Evolutionary conservation across 73 alveolate genomes (phyloP).

Genomic region (Tetrahymena borealis): DNA sequence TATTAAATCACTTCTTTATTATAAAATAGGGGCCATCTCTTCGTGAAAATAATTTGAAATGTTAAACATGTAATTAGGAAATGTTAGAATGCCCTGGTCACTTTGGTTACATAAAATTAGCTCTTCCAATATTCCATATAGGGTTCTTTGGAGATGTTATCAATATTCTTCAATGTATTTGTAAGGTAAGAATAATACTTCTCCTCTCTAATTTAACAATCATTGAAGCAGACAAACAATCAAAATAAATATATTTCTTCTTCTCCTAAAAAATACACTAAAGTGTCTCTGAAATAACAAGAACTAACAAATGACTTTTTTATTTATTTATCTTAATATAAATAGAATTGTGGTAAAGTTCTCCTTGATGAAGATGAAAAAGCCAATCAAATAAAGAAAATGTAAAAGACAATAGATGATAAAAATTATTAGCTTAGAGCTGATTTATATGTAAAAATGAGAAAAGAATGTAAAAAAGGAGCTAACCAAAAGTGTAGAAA

Average conservation of each 20-base stretch:
- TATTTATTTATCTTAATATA: background rate
- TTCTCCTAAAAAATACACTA: background rate
- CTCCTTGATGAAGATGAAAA: background rate
- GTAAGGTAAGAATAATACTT: background rate
- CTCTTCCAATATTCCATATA: conserved; percentile 33
- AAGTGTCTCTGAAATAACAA: conserved; percentile 8
- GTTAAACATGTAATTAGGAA: background rate
- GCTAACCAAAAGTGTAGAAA: background rate
- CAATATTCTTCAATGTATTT: background rate
- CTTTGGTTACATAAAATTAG: conserved; percentile 17
- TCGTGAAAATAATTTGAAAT: background rate
- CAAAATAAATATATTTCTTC: background rate
- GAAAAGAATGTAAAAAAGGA: background rate
- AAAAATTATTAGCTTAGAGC: background rate
- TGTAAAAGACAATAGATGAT: background rate
- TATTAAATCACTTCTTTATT: too few species aligned
- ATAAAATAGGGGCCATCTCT: background rate
- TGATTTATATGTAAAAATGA: background rate
- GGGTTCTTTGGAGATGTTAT: conserved; percentile 34
- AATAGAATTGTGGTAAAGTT: background rate
- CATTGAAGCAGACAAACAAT: too few species aligned
- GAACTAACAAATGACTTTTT: conserved; percentile 1
- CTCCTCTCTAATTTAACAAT: background rate
- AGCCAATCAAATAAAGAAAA: background rate
- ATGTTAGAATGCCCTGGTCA: conserved; percentile 39